Base-by-base conservation (phyloP, 164 flowering plant species). In the Vitis labrusca region DNA sequence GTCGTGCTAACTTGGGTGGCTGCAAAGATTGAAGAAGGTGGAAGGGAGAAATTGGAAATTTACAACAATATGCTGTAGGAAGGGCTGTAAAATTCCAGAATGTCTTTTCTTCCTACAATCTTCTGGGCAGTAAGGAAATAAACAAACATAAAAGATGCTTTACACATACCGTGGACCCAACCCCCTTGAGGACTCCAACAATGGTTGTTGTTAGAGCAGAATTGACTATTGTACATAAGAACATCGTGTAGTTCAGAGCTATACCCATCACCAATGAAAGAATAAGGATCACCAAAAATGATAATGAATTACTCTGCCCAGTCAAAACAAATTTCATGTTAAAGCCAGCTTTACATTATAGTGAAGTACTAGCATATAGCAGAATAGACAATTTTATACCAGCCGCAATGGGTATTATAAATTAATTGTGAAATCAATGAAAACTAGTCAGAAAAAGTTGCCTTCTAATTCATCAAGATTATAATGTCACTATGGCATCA, bases 141-240 rank as follows among this genome's bases (percentile, higher is more conserved):
- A 29, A 54, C 16, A 8, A 17, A 13, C 9, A 12, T 12, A 50
- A 64, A 50, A 29, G 50, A 52, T 5, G 47, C 6, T 51, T 27
- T 44, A 44, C 66, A 78, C 91, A 50, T 78, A 95, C 99, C 70
- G 97, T 93, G 65, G 99, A 95, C 2, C 88, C 99, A n/a, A 95
- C 99, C 7, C 99, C 99, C 78, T 95, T 95, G 66, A 95, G 97
- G 68, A 95, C 99, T 73, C 99, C 99, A 64, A 95, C 98, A 54
- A 95, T 93, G 67, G 99, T 95, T 15, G 99, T 95, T 44, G 99
- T 95, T 27, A 95, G 89, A 73, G 99, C 99, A 27, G 99, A 96
- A 77, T 96, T 96, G 70, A 96, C 98, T 10, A 93, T 85, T 54
- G 99, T 96, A 73, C 99, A 96, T 71, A 88, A 78, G 83, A 96